Conservation (phyloP, 1,284 basidiomycete species). For the Melampsora americana region DNA sequence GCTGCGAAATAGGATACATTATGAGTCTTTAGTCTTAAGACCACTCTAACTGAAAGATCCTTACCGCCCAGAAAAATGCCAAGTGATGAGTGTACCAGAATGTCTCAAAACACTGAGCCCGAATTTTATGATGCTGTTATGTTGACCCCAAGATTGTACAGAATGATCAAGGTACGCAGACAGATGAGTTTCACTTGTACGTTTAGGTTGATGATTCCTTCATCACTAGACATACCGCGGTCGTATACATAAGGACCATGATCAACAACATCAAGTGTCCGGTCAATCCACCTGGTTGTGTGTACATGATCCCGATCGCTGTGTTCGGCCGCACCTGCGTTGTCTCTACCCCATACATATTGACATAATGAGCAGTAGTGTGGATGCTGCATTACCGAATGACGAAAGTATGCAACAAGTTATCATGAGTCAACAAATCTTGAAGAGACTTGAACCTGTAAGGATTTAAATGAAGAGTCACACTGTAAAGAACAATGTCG, state of each 20-base stretch:
- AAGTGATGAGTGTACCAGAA: conserved; percentile 92
- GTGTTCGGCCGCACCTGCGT: conserved; percentile 22
- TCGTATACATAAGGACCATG: conserved; percentile 68
- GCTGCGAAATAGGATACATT: conserved; percentile 27
- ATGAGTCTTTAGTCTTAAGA: neutral
- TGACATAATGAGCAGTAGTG: conserved; percentile 42
- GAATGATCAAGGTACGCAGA: neutral
- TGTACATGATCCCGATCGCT: conserved; percentile 37
- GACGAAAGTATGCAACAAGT: no score
- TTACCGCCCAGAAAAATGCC: conserved; percentile 83
- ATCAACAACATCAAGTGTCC: conserved; percentile 67
- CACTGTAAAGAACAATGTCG: conserved; percentile 29
- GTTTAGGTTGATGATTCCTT: no score
- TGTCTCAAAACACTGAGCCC: conserved; percentile 78
- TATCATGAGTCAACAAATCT: no score
- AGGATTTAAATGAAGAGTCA: neutral
- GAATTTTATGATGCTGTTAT: conserved; percentile 72
- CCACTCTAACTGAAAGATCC: neutral
- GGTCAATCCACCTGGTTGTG: conserved; percentile 66
- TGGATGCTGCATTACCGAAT: conserved; percentile 10
- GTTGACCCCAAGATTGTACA: neutral
- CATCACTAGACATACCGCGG: conserved; percentile 31
- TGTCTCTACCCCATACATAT: conserved; percentile 29
- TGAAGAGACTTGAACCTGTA: neutral
- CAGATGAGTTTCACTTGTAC: no score